These are phyloP conservation scores for California macrophylla DNA, from an alignment of 441 rosid species.

Conservation along the genomic window DNA sequence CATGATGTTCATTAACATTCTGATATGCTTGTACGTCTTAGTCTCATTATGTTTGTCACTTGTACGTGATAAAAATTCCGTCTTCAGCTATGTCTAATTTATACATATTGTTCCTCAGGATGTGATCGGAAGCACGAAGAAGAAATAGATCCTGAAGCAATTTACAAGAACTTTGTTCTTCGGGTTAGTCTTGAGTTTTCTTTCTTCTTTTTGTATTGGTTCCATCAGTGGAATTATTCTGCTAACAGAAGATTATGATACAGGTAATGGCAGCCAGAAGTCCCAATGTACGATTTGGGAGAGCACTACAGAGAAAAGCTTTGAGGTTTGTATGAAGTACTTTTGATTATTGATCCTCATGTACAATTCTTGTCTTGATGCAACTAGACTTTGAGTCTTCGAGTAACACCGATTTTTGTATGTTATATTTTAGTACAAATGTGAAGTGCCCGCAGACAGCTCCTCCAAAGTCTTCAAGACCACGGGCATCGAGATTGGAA, in stretches of 20 bases:
- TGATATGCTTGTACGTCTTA: neutral
- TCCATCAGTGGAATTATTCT: neutral
- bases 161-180: conserved; percentile 71
- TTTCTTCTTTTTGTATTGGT: neutral
- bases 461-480: conserved; percentile 66
- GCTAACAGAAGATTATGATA: conserved; percentile 15
- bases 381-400: neutral
- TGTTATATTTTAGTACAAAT: conserved; percentile 27
- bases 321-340: conserved; percentile 28
- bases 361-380: conserved; percentile 5
- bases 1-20: neutral
- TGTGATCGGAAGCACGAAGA: conserved; percentile 93
- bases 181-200: conserved; percentile 37
- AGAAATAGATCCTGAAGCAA: conserved; percentile 72
- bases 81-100: neutral
- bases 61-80: neutral
- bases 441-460: conserved; percentile 68
- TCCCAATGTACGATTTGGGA: conserved; percentile 65
- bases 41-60: neutral
- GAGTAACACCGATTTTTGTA: neutral
- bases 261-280: conserved; percentile 99
- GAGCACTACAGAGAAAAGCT: conserved; percentile 41
- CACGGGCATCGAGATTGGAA: conserved; percentile 55
- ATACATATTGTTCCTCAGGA: conserved; percentile 29
- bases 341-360: neutral